Base-by-base conservation (phyloP, 495 filamentous ascomycete genomes). In the Penicillium chermesinum region DNA sequence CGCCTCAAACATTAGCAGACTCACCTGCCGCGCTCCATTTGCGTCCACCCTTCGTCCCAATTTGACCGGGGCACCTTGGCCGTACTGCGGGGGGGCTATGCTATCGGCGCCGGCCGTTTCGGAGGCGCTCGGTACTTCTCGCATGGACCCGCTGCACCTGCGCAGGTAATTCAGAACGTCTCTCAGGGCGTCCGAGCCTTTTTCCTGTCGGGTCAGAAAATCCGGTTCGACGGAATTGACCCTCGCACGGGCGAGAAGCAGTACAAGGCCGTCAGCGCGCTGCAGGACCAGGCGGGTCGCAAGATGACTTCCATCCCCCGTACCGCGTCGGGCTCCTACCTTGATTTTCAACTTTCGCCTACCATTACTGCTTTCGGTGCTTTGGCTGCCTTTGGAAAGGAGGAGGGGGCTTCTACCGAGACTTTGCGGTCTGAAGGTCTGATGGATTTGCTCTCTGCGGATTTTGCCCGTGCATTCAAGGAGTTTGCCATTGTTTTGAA, bases 151-250 rank as follows among this genome's bases (percentile, higher is more conserved):
- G 80, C 89, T 2, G 82, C 83, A 1, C 89, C 87, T 16, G 88
- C 90, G 3, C 87, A 97, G 62, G 88, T 97, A 15, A 76, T 97
- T n/a, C 82, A 90, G 57, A 96, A 96, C 69, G 91, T 97, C 1
- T 95, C 88, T 15, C 81, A 86, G 48, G 93, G 89, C 0, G 82
- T 96, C 42, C 83, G 93, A 4, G 90, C 89, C 1, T 96, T 98
- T 66, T 83, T 84, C 65, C 69, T 95, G n/a, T 86, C 82, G 0
- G 93, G 93, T 1, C 82, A 91, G 49, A 91, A 90, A 58, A 85
- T 84, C 10, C 83, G 87, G 35, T 95, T 86, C 52, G 87, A 95
- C 60, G 89, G 89, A 13, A 61, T 83, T 22, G 77, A 80, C 37
- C 71, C 81, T 9, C 62, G 50, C 22, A 81, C 77, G 6, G 89